Conservation (phyloP, 225 moss, liverwort and hornwort genomes). For the Climacium dendroides region DNA sequence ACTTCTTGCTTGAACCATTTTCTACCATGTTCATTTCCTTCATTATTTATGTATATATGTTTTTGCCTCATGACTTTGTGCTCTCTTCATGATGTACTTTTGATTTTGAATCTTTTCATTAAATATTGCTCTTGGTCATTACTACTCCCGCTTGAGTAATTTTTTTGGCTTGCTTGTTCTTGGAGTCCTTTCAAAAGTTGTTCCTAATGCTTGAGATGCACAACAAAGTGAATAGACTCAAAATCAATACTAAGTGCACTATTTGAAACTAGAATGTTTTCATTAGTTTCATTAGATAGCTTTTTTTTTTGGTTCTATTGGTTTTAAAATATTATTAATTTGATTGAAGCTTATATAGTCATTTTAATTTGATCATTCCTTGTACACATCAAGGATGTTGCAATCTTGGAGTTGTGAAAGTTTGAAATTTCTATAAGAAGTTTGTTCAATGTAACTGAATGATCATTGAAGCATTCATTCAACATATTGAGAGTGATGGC, state of each 20-base stretch:
- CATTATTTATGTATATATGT: background rate
- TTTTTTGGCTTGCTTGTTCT: background rate
- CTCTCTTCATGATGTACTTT: background rate
- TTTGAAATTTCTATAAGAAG: background rate
- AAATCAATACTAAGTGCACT: too few relatives aligned
- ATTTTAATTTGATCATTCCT: too few relatives aligned
- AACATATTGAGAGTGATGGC: background rate
- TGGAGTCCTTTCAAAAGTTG: background rate
- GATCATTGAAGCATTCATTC: background rate
- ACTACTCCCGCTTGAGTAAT: background rate
- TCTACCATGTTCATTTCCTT: background rate
- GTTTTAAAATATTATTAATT: background rate
- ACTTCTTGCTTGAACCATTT: background rate
- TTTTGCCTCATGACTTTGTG: background rate
- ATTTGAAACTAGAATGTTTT: background rate
- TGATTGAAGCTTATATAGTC: background rate
- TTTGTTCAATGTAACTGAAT: background rate
- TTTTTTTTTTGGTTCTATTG: background rate
- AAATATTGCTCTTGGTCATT: background rate
- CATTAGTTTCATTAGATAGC: background rate
- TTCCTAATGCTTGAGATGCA: accelerated
- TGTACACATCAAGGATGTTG: background rate
- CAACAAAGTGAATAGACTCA: background rate
- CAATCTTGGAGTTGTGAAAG: background rate
- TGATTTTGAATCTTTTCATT: background rate